phyloP scores from a whole-genome alignment of 192 early-diverging fungal genomes.

The Umbelopsis ramanniana region DNA sequence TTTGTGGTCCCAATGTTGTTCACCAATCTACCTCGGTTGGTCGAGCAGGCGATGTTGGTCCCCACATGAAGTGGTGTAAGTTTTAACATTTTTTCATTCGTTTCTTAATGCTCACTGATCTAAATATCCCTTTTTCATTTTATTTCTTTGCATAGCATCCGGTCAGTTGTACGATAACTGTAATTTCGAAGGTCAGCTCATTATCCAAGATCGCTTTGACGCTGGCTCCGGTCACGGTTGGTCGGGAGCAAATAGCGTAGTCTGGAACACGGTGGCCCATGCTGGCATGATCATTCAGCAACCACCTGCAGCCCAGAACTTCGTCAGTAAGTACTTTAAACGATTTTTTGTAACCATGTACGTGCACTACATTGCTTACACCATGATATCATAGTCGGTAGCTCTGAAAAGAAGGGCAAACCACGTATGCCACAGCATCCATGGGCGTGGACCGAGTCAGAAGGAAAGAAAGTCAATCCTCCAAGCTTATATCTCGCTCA shows the following conservation, averaged over 20 bases:
- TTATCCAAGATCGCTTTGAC: slow-evolving; percentile 49
- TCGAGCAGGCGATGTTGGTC: slow-evolving; percentile 44
- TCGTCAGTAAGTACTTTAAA: slow-evolving; percentile 36
- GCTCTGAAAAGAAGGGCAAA: slow-evolving; percentile 30
- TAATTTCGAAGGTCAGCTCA: slow-evolving; percentile 44
- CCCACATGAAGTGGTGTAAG: slow-evolving; percentile 55
- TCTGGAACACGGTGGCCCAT: slow-evolving; percentile 52
- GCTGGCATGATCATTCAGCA: slow-evolving; percentile 48
- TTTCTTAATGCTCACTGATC: background rate
- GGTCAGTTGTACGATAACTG: slow-evolving; percentile 43
- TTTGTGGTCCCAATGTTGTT: slow-evolving; percentile 52
- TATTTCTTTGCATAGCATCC: slow-evolving; percentile 24
- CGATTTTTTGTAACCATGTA: background rate
- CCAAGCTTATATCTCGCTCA: slow-evolving; percentile 37
- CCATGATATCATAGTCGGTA: slow-evolving; percentile 22
- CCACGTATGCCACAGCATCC: slow-evolving; percentile 27
- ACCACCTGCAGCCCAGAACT: slow-evolving; percentile 45
- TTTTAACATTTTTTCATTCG: slow-evolving; percentile 16
- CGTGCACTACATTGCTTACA: background rate
- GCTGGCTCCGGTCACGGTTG: slow-evolving; percentile 53
- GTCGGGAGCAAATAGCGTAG: slow-evolving; percentile 49
- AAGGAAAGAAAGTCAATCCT: slow-evolving; percentile 25
- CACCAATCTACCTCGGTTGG: slow-evolving; percentile 27
- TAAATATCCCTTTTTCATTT: background rate
- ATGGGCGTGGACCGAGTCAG: slow-evolving; percentile 33